Percentiles rank a stretch among this genome's conserved stretches.
phyloP scores from a whole-genome alignment of 441 rosid genomes.

The Bocquillonia castaneifolia region DNA sequence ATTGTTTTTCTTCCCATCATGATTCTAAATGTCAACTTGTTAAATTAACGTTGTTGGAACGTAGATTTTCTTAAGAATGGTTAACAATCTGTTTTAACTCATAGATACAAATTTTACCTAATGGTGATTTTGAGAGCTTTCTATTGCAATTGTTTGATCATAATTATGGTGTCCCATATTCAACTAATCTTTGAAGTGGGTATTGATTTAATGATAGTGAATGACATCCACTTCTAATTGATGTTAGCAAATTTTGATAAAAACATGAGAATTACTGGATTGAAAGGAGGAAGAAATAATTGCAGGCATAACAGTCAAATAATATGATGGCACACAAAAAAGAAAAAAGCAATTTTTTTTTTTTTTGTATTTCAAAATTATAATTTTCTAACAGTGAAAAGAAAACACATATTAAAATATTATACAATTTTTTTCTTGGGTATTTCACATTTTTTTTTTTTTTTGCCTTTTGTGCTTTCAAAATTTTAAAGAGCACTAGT shows the following conservation, averaged over 20 bases:
- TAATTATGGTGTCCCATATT: not conserved
- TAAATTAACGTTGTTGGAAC: not conserved
- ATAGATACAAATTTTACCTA: not conserved
- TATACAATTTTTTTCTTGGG: no score
- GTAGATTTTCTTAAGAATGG: not conserved
- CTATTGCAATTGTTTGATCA: not conserved
- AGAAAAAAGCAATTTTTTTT: no score
- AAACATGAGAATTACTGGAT: not conserved
- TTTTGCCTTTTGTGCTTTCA: no score
- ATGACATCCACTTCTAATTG: not conserved
- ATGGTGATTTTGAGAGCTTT: constrained; percentile 2
- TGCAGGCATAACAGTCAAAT: not conserved
- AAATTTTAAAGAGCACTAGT: no score
- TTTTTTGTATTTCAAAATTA: no score
- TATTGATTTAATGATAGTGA: constrained; percentile 3
- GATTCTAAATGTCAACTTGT: not conserved
- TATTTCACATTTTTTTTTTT: no score
- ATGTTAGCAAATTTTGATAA: not conserved
- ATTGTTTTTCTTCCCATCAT: not conserved
- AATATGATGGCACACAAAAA: not conserved
- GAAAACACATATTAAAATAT: no score
- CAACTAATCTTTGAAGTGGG: constrained; percentile 6
- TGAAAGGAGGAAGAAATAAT: not conserved
- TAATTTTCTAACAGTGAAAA: no score
- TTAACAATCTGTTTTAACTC: not conserved